phyloP scores from a whole-genome alignment of 164 flowering plant species.

The Kingdonia uniflora region DNA sequence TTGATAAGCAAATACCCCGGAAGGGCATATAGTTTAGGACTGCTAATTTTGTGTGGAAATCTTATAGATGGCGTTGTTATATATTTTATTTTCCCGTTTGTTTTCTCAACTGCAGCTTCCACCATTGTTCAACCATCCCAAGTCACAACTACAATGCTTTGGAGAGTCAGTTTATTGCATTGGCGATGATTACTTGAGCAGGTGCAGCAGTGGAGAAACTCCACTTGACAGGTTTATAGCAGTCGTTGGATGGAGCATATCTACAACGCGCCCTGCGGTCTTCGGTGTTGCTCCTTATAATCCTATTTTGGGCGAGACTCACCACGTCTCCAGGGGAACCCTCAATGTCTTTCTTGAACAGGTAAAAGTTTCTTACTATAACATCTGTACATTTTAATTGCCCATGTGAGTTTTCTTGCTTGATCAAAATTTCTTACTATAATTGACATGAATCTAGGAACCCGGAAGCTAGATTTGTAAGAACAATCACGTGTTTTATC shows the following conservation, averaged over 20 bases:
- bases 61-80: too few species aligned
- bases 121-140: conserved; percentile 73
- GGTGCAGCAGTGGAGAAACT: conserved; percentile 32
- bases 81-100: too few species aligned
- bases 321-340: conserved; percentile 60
- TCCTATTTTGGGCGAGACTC: conserved; percentile 92
- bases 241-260: conserved; percentile 75
- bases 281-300: conserved; percentile 81
- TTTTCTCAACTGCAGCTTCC: conserved; percentile 41
- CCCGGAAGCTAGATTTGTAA: too few species aligned
- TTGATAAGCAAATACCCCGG: too few species aligned
- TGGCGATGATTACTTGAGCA: conserved; percentile 35
- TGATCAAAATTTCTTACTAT: not conserved
- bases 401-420: too few species aligned
- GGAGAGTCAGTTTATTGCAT: conserved; percentile 68
- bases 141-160: conserved; percentile 73
- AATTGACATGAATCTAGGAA: too few species aligned
- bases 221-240: conserved; percentile 40
- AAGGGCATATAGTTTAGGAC: too few species aligned
- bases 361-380: conserved; percentile 26
- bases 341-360: conserved; percentile 82
- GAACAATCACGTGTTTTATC: too few species aligned
- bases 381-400: not conserved
- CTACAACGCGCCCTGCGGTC: conserved; percentile 43
- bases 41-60: not conserved